Percentiles rank a stretch among this genome's conserved stretches.
These are phyloP conservation scores for Coemansia erecta DNA, from an alignment of 192 early-diverging fungal genomes.

Conservation along the genomic window DNA sequence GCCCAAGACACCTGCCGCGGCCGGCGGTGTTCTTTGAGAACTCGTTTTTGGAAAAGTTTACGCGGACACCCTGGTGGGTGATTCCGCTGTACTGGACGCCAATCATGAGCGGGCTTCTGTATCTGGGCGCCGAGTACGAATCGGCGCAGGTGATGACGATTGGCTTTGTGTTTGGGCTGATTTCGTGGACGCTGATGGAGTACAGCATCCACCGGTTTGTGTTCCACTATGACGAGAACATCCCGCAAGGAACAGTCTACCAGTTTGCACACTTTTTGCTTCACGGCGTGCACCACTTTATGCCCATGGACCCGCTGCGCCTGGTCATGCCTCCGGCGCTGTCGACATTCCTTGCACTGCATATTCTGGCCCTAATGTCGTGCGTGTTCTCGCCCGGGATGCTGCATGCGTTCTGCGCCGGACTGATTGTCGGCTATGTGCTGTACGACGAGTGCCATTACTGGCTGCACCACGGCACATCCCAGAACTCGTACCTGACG, in stretches of 20 bases:
- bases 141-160: conserved; percentile 29
- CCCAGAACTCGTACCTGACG: conserved; percentile 66
- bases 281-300: conserved; percentile 94
- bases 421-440: conserved; percentile 78
- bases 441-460: conserved; percentile 94
- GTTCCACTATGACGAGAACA: conserved; percentile 86
- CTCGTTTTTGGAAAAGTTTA: conserved; percentile 72
- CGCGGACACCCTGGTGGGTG: conserved; percentile 90
- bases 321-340: conserved; percentile 95
- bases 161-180: conserved; percentile 65
- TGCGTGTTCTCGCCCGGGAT: conserved; percentile 62
- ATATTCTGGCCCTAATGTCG: conserved; percentile 60
- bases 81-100: conserved; percentile 90
- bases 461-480: conserved; percentile 89
- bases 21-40: conserved; percentile 82
- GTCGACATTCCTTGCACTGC: conserved; percentile 58
- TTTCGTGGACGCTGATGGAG: conserved; percentile 85
- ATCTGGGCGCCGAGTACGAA: conserved; percentile 39
- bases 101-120: conserved; percentile 45
- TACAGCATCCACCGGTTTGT: conserved; percentile 90
- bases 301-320: conserved; percentile 94
- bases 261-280: conserved; percentile 82
- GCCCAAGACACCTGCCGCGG: conserved; percentile 73
- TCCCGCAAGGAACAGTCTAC: conserved; percentile 80
- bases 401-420: conserved; percentile 69